Base-by-base conservation (phyloP, 1,139 yeast species). In the Scheffersomyces segobiensis region DNA sequence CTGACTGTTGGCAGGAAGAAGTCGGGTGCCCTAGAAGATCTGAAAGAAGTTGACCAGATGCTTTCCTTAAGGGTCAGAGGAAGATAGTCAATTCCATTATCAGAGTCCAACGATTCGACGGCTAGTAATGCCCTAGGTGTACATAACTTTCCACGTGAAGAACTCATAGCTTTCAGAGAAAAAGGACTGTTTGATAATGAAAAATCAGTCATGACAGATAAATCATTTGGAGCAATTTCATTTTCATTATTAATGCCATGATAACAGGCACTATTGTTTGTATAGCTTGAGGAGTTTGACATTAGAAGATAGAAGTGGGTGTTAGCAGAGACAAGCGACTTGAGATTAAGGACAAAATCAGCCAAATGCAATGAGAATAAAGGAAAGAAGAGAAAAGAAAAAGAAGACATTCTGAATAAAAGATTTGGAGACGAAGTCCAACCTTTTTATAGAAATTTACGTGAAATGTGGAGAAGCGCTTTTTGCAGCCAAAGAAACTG, bases 21-120 rank as follows among this genome's bases (percentile, higher is more conserved):
- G 6, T 21, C n/a, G n/a, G n/a, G n/a, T n/a, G 8, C 8, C 6
- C 50, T 12, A 20, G 10, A 12, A 6, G 50, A 48, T 47, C 48
- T 62, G 56, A 58, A 67, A 39, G 57, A 53, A 8, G 63, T 52
- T 3, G 72, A 64, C 77, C 78, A 74, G 24, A 74, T 73, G 55
- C 65, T 71, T 2, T 63, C 57, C 54, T 56, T 62, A 32, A 57
- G 60, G 8, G 54, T 55, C 52, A 62, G 57, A 8, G 63, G 68
- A 55, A 50, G 57, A 53, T 21, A 49, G 22, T n/a, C 42, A 20
- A 22, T 53, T 3, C 53, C 20, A 17, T 54, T 60, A 3, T 54
- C 57, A 49, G 54, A 55, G 49, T 57, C 61, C 19, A 56, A 55
- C 0, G 68, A 60, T 52, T 65, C 69, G n/a, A 72, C 61, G 5